Conservation (phyloP, 495 filamentous ascomycete species). For the Trichoderma erinaceum region DNA sequence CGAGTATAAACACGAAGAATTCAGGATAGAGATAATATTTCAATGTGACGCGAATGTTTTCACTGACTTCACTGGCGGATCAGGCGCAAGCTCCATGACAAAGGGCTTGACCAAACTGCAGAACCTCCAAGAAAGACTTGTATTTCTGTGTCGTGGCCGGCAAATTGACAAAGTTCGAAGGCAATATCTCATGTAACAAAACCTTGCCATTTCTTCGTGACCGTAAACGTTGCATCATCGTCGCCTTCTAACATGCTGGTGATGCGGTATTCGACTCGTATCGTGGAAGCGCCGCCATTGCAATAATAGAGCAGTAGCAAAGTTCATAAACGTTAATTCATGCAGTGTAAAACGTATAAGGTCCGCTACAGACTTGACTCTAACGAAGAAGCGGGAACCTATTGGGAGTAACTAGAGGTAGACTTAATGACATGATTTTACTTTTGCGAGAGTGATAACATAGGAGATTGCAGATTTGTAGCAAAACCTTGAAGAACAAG, state of each 20-base stretch:
- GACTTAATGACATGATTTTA: too few relatives aligned
- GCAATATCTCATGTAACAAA: background rate
- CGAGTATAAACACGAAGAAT: background rate
- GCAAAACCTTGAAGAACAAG: too few relatives aligned
- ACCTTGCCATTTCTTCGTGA: constrained; percentile 1
- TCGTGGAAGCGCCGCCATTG: background rate
- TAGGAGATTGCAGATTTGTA: too few relatives aligned
- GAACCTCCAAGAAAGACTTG: background rate
- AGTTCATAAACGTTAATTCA: too few relatives aligned
- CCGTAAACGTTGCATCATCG: background rate
- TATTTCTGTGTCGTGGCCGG: background rate
- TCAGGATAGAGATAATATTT: background rate
- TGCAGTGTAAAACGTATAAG: too few relatives aligned
- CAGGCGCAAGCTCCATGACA: background rate
- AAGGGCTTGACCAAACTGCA: background rate
- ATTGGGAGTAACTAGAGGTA: too few relatives aligned
- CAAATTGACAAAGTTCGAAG: background rate
- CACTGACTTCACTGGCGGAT: background rate
- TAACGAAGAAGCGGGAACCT: too few relatives aligned
- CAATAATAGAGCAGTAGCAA: too few relatives aligned
- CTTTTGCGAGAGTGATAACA: too few relatives aligned
- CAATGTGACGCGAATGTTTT: background rate
- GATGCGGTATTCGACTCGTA: background rate
- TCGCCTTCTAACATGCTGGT: background rate
- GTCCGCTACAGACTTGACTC: too few relatives aligned